Evolutionary conservation across 352 stramenopile species (phyloP).

Genomic region (Pythium monospermum): DNA sequence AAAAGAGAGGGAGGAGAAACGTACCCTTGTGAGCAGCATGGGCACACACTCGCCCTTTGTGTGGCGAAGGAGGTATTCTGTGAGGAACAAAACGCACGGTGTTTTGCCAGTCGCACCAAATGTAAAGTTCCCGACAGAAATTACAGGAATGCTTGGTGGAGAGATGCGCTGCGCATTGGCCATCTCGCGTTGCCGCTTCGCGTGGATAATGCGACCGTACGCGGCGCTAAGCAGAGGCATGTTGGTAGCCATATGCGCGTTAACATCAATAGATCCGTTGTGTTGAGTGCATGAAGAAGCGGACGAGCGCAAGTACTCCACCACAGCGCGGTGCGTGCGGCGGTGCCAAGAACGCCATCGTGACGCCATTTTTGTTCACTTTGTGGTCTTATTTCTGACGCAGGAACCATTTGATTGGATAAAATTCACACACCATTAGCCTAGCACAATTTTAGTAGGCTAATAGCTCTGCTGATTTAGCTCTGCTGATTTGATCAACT

Average conservation of each 20-base stretch:
- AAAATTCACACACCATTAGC: too few relatives aligned
- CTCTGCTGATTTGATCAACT: too few relatives aligned
- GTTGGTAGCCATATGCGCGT: not conserved
- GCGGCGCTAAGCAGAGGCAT: constrained; percentile 36
- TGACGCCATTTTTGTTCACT: not conserved
- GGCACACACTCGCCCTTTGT: constrained; percentile 14
- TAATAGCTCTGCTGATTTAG: too few relatives aligned
- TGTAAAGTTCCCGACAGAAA: constrained; percentile 71
- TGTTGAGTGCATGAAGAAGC: not conserved
- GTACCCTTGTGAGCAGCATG: constrained; percentile 48
- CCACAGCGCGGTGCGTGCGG: constrained; percentile 24
- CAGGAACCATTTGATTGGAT: too few relatives aligned
- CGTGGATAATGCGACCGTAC: constrained; percentile 30
- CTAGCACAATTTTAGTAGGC: too few relatives aligned
- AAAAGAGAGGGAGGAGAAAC: constrained; percentile 1
- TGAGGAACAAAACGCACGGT: constrained; percentile 46
- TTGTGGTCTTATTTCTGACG: too few relatives aligned
- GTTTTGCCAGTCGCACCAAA: constrained; percentile 76
- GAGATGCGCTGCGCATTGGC: constrained; percentile 22
- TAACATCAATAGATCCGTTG: too few relatives aligned
- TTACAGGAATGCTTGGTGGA: constrained; percentile 29
- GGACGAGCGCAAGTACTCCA: constrained; percentile 29
- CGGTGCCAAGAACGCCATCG: constrained; percentile 24
- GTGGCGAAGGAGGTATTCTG: constrained; percentile 9
- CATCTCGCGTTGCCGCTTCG: constrained; percentile 29